Base-by-base conservation (phyloP, 129 eudicot species). In the Pseudognaphalium luteoalbum region DNA sequence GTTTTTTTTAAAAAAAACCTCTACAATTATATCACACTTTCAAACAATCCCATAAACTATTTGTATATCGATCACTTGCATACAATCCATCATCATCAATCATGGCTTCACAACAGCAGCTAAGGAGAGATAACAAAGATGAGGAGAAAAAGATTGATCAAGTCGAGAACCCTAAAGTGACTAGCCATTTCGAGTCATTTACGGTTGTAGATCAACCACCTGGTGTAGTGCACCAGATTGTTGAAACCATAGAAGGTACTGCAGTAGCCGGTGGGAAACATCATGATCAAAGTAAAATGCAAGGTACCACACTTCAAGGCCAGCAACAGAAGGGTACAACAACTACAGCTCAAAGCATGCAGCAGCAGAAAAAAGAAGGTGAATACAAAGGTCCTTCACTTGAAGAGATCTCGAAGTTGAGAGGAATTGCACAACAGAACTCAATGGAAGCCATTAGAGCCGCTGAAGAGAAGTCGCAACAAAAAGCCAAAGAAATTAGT, bases 391-490 rank as follows among this genome's bases (percentile, higher is more conserved):
- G 72, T 17, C 34, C 76, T 59, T 78, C 91, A 0, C 78, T 86
- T 70, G 89, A 85, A 21, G 97, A 91, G 16, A 84, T 86, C 0
- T 57, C 86, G 0, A 63, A 73, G 70, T 61, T 64, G 9, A 83
- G 94, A 61, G 86, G 78, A 59, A 68, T 35, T 32, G 94, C 97
- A 7, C 97, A 88, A 58, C 87, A 91, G 70, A 91, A 83, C 62
- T 91, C 97, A 2, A 77, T 86, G 79, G 87, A 85, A n/a, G 88
- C 92, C 4, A 74, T 88, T 71, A 76, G 81, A 50, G 87, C 90
- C 0, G 94, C 97, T 11, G 87, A 86, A 39, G 87, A 88, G 33
- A 61, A 87, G 73, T 88, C 54, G 17, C 54, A 81, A 50, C 60
- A 68, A 10, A 73, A 76, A 65, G 85, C 88, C 0, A 88, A 78